Conservation (phyloP, 257 asterid species). For the Datura wrightii region DNA sequence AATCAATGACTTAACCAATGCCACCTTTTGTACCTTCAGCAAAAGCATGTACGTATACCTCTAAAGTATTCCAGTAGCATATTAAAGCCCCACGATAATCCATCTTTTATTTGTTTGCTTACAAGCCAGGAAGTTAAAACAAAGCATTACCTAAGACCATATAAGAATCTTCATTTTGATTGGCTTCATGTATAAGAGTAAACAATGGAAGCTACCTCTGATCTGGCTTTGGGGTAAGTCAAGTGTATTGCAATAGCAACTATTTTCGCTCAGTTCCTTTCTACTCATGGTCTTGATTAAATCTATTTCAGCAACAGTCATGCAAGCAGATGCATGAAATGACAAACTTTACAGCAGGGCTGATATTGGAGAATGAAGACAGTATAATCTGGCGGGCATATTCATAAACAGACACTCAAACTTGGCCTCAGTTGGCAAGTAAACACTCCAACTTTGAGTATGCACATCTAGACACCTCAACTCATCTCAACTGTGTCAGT, state of each 20-base stretch:
- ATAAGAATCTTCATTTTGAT: background rate
- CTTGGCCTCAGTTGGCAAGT: too few species aligned
- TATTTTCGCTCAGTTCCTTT: background rate
- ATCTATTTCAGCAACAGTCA: background rate
- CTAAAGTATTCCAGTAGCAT: background rate
- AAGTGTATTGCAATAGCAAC: background rate
- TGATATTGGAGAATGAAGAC: background rate
- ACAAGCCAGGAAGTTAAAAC: background rate
- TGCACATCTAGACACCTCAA: too few species aligned
- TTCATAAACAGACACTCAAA: too few species aligned
- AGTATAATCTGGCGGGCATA: background rate
- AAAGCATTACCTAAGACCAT: background rate
- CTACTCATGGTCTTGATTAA: background rate
- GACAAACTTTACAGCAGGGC: background rate
- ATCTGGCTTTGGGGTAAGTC: constrained; percentile 2
- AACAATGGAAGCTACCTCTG: background rate
- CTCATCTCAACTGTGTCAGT: too few species aligned
- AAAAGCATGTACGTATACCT: background rate
- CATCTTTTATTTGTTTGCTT: background rate
- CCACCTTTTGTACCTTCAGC: background rate
- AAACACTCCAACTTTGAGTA: too few species aligned
- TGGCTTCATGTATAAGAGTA: background rate
- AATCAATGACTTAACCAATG: background rate
- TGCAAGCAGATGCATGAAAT: background rate
- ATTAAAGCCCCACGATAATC: background rate